Evolutionary conservation across 2,329 filamentous ascomycete species (phyloP).

Genomic region (Claviceps quebecensis): DNA sequence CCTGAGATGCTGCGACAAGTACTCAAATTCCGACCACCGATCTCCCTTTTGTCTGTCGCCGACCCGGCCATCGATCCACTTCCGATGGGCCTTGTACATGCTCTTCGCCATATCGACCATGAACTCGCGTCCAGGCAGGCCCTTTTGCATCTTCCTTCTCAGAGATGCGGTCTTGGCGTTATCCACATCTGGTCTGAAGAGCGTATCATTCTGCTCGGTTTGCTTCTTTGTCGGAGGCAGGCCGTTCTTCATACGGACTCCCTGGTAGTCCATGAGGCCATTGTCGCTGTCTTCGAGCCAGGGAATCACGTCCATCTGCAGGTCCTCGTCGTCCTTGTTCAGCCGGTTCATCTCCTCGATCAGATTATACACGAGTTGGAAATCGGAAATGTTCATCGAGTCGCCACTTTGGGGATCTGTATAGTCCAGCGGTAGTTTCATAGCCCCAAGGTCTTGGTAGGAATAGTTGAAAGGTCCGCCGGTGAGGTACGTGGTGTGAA

Average conservation of each 20-base stretch:
- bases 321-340: constrained; percentile 34
- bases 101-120: constrained; percentile 26
- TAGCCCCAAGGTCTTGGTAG: constrained; percentile 54
- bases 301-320: constrained; percentile 46
- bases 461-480: constrained; percentile 47
- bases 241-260: constrained; percentile 34
- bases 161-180: constrained; percentile 20
- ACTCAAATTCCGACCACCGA: constrained; percentile 50
- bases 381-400: constrained; percentile 45
- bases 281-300: constrained; percentile 46
- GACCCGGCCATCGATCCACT: constrained; percentile 21
- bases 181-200: constrained; percentile 15
- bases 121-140: constrained; percentile 22
- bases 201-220: constrained; percentile 28
- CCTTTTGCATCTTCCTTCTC: constrained; percentile 20
- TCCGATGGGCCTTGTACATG: constrained; percentile 28
- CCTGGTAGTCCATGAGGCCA: constrained; percentile 33
- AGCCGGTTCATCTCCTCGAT: constrained; percentile 44
- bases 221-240: constrained; percentile 38
- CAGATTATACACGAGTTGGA: constrained; percentile 51
- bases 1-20: constrained; percentile 45
- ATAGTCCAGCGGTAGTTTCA: constrained; percentile 46
- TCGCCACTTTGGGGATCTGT: constrained; percentile 33
- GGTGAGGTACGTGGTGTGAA: constrained; percentile 48
- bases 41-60: constrained; percentile 35